Evolutionary conservation across 371 early-diverging fungal genomes (phyloP), one percentile per base, ranked within the genome.

Genomic region (Mortierella sp.): DNA sequence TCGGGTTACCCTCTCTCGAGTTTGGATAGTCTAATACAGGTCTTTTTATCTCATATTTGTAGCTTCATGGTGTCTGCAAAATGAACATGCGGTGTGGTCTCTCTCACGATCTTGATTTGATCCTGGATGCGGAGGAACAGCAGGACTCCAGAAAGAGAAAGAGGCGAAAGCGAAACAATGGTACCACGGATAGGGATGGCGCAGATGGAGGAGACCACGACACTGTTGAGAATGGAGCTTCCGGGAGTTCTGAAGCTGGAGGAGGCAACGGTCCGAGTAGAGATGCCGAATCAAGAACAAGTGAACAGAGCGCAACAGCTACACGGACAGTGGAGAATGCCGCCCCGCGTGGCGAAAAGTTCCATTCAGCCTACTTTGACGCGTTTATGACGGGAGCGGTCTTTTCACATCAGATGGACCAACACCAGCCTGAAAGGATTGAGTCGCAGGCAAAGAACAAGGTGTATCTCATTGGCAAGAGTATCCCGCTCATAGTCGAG

Each of bases 331-430:
- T 39, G 28, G 51, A 57, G 39, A 68, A 34, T 34, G 38, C 34
- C 18, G 50, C 51, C 0, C 54, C 19, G 13, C 34, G 65, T 16
- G 49, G 48, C n/a, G 81, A 80, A 52, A 81, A 61, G 54, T 89
- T 88, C 58, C 97, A 98, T 67, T 89, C 95, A 0, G 94, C 97
- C 0, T 88, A 90, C 58, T 94, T 89, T 81, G 98, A 98, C 78
- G 93, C 98, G 0, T 96, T 85, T 78, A 98, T 98, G 98, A 98
- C 98, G 0, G 96, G 91, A 0, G 95, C 84, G 54, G 79, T 92
- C 8, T 96, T 93, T 73, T 87, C 87, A 46, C 87, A 86, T 59
- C 84, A 90, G 52, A 14, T 82, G 39, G 58, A 80, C 31, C 49
- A 64, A 4, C 72, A 78, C 54, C 26, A 42, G 34, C 63, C 71